Base-by-base conservation (phyloP, 106 monocot genomes). In the Iris macrosiphon region DNA sequence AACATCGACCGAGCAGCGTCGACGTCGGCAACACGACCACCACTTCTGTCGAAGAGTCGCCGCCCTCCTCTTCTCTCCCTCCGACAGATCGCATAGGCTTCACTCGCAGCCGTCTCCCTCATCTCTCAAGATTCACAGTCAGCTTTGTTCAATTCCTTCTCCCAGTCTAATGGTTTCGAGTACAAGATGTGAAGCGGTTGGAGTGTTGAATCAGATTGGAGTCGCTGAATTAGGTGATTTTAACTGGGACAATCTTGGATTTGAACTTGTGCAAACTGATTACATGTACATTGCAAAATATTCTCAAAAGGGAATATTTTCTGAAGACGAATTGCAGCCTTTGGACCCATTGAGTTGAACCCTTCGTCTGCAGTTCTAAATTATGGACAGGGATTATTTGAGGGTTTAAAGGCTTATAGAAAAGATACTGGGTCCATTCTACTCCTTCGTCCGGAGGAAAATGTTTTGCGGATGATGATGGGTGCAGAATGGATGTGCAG, bases 401-500 rank as follows among this genome's bases (percentile, higher is more conserved):
- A 86, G 70, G 86, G 86, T 23, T 35, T 86, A 31, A 86, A 81
- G 67, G 86, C 86, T 49, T 77, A 81, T 56, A 76, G 77, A 68
- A 77, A 73, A 68, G 66, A 57, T 57, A 74, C 89, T 60, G 79
- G 67, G 35, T 76, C 86, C 27, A 79, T 86, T 62, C 62, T 89
- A 34, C 82, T 96, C 15, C 90, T 96, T 65, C 77, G 95, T 33
- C 95, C 89, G 3, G 79, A 83, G 38, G 89, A 96, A 69, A 96
- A 96, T 75, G 95, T 82, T 57, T 23, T 57, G 60, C 49, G 95
- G 25, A 82, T 96, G 95, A 77, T 59, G 32, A 54, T 60, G 41
- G 89, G 95, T 60, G 89, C 95, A 25, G 85, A 89, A 63, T 45
- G 95, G 19, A 74, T 90, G 79, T 96, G 89, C 79, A 96, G 89